Evolutionary conservation across 139 green algal genomes (phyloP), one percentile per base, ranked within the genome.

Genomic region (Mesostigma viride): DNA sequence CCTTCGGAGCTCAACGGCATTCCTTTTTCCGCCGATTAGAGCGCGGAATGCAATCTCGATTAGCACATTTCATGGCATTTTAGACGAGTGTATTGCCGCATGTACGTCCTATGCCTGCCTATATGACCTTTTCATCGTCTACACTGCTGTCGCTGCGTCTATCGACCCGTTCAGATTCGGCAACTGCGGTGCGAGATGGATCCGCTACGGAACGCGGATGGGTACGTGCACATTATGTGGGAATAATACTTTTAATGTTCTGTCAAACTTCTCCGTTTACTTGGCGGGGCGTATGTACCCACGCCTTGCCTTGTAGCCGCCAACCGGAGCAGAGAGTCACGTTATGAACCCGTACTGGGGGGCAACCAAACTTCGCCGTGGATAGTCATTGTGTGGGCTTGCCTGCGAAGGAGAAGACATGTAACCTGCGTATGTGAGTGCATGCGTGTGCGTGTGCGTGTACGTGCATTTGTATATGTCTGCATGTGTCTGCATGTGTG

Each of bases 181-280:
- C 58, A 68, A 11, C 45, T 73, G 3, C 56, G 34, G 28, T 73
- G 67, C 34, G 67, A 73, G 34, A 31, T 73, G 22, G 67, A 26
- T 3, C 60, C 73, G 58, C 35, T 73, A 24, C 59, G 34, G 3
- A 51, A 24, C n/a, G 67, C 67, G n/a, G 67, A 73, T 30, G 67
- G 67, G 64, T 70, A 40, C 28, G 62, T 22, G 27, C 6, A 14
- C 11, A 24, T 8, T 14, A 51, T 24, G 40, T 14, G 8, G 11
- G 8, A 24, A 8, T 51, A 8, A 51, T 51, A 14, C 40, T 51
- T 8, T 51, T 51, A 14, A 51, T 51, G 40, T 24, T 51, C 40
- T 51, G 8, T 14, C 11, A 51, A 51, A 8, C 40, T 8, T 24
- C 40, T 14, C 8, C 14, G 40, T 14, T 51, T 51, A 51, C 40